A percentile compares a stretch with the other conserved stretches of the same genome.
phyloP scores from a whole-genome alignment of 129 eudicot species.

The Helianthus tuberosus region DNA sequence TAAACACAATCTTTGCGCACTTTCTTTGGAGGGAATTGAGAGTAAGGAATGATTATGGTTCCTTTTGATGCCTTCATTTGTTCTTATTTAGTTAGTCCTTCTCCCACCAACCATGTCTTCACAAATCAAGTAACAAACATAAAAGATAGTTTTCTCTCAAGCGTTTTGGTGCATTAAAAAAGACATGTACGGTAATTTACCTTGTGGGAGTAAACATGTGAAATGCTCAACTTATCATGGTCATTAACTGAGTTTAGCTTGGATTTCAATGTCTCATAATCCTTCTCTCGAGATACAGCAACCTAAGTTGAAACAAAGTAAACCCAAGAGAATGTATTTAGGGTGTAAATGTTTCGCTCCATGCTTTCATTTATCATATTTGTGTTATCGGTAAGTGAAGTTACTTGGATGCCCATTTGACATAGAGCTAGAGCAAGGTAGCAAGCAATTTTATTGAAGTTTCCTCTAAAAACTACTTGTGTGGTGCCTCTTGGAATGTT shows the following conservation, averaged over 20 bases:
- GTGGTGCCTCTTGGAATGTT: slow-evolving; percentile 69
- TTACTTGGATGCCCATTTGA: slow-evolving; percentile 70
- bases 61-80: slow-evolving; percentile 76
- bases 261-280: slow-evolving; percentile 50
- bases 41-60: slow-evolving; percentile 71
- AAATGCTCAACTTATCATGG: slow-evolving; percentile 40
- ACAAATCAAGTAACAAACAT: slow-evolving; percentile 8
- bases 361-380: neutral
- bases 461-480: slow-evolving; percentile 62
- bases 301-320: slow-evolving; percentile 34
- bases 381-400: neutral
- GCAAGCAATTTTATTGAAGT: slow-evolving; percentile 58
- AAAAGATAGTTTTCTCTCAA: neutral
- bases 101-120: slow-evolving; percentile 87
- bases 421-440: slow-evolving; percentile 63
- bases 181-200: slow-evolving; percentile 11
- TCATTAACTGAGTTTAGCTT: slow-evolving; percentile 31
- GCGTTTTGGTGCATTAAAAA: neutral
- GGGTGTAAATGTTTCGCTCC: neutral
- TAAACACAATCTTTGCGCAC: slow-evolving; percentile 70
- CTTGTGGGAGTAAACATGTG: slow-evolving; percentile 37
- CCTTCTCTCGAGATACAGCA: slow-evolving; percentile 37
- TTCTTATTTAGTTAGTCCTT: slow-evolving; percentile 58
- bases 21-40: slow-evolving; percentile 77
- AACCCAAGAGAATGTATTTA: neutral